phyloP scores from a whole-genome alignment of 768 basidiomycete genomes.

The Pleurotus cornucopiae region DNA sequence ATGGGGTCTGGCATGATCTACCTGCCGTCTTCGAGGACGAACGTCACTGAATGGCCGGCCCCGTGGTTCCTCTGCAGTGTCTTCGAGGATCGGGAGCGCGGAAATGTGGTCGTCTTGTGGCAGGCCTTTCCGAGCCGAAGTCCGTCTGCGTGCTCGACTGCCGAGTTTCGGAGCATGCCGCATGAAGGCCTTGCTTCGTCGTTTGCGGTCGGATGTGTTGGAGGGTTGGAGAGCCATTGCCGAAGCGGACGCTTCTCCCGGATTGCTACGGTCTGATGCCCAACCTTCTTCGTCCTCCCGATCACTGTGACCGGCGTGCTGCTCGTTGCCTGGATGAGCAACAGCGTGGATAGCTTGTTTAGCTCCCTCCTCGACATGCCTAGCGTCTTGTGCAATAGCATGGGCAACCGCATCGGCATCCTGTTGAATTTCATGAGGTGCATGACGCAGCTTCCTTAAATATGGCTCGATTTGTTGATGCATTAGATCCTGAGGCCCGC shows the following conservation, averaged over 20 bases:
- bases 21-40: neutral
- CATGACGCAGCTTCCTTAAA: constrained; percentile 19
- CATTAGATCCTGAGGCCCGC: constrained; percentile 16
- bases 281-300: constrained; percentile 57
- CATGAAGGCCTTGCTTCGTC: constrained; percentile 21
- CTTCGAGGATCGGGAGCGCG: neutral
- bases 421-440: constrained; percentile 17
- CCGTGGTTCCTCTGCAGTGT: neutral
- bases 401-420: constrained; percentile 17
- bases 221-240: constrained; percentile 4
- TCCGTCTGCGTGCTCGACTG: constrained; percentile 7
- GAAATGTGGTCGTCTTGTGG: neutral
- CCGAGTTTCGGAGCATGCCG: constrained; percentile 11
- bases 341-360: constrained; percentile 11
- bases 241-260: constrained; percentile 13
- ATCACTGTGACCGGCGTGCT: too few species aligned
- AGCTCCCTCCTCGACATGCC: constrained; percentile 16
- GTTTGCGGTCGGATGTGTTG: constrained; percentile 15
- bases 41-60: neutral
- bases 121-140: constrained; percentile 7
- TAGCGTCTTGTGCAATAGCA: constrained; percentile 20
- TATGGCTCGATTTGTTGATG: constrained; percentile 27
- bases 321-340: constrained; percentile 19
- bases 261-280: constrained; percentile 52
- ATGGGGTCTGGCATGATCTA: neutral